Evolutionary conservation across 2,329 filamentous ascomycete species (phyloP), one percentile per base, ranked within the genome.

Genomic region (Fusarium humuli): DNA sequence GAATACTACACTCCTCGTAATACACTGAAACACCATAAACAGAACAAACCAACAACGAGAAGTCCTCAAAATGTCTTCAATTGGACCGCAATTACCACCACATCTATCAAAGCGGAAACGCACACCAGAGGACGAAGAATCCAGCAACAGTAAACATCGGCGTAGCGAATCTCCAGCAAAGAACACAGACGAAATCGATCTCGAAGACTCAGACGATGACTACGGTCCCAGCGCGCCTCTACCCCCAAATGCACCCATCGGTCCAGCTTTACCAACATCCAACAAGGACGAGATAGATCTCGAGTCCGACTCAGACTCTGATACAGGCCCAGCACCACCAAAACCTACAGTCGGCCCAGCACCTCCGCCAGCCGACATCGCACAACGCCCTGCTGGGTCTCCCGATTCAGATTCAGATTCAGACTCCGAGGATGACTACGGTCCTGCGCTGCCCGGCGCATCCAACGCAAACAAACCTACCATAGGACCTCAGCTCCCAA

Each of bases 31-130:
- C 61, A 50, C 49, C 46, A 7, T 30, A 49, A 41, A 42, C n/a
- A 61, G 32, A 27, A 23, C 40, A 16, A 10, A 6, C 16, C 37
- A 45, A 34, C 27, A 30, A 22, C 23, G 20, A 55, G 25, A 62
- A 47, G 34, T 53, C 47, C 29, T 25, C 82, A 74, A 41, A 25
- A 93, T 93, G 91, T 83, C 90, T 53, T 89, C 88, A 34, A 90
- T 93, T 75, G 91, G 92, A 7, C 92, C 92, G 16, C 84, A 90
- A 65, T 79, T 94, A 25, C 92, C 92, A 14, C 85, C 91, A 7
- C 88, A 92, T 67, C 84, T 91, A 44, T 77, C 87, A 34, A 91
- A 91, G 78, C 85, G 89, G 74, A 90, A 90, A 75, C 87, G 87
- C 74, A 85, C 83, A 7, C 73, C 82, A 54, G 76, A 77, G 32